These are phyloP conservation scores for Tuber brumale DNA, from an alignment of 495 filamentous ascomycete species.

Conservation along the genomic window DNA sequence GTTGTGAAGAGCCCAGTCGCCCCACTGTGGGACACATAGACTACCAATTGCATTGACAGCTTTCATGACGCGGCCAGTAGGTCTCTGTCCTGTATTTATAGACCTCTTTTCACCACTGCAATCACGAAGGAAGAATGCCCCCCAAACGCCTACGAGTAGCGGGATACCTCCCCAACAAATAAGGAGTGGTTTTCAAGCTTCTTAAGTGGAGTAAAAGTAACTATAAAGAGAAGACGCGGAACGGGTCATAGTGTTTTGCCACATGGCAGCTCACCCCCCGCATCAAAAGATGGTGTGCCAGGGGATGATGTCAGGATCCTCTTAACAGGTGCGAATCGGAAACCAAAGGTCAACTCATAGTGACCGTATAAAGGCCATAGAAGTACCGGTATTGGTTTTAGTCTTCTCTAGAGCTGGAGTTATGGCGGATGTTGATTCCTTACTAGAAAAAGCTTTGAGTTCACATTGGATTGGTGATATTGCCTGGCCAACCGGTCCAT, in stretches of 20 bases:
- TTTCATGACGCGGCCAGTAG: too few relatives aligned
- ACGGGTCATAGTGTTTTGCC: neutral
- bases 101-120: too few relatives aligned
- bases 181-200: too few relatives aligned
- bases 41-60: too few relatives aligned
- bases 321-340: neutral
- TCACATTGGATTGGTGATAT: neutral
- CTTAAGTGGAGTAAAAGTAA: too few relatives aligned
- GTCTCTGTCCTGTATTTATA: too few relatives aligned
- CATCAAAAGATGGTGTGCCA: neutral
- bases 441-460: neutral
- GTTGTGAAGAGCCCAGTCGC: neutral
- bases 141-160: too few relatives aligned
- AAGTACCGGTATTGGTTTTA: neutral
- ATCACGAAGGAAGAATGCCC: too few relatives aligned
- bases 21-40: too few relatives aligned
- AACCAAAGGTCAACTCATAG: neutral
- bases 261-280: neutral
- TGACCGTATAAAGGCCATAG: neutral
- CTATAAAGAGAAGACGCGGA: too few relatives aligned
- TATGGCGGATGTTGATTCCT: neutral
- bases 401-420: neutral
- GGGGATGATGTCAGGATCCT: neutral
- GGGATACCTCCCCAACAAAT: too few relatives aligned
- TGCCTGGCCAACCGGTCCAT: neutral